phyloP scores from a whole-genome alignment of 1,139 yeast genomes.

The Pichia sp. region DNA sequence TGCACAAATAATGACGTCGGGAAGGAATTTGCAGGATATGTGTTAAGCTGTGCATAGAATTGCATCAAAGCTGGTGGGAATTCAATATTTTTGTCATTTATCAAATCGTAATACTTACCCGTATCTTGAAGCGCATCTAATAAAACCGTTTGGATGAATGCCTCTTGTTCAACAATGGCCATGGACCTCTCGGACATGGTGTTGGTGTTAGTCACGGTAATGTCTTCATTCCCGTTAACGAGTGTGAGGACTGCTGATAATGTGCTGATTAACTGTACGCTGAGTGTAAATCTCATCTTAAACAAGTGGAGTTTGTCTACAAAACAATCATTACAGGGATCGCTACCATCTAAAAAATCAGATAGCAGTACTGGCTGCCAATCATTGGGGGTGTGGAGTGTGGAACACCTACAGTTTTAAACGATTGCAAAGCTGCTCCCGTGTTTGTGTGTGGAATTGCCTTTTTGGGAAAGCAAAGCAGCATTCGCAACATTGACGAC shows the following conservation, averaged over 20 bases:
- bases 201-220: slow-evolving; percentile 17
- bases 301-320: neutral
- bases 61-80: slow-evolving; percentile 30
- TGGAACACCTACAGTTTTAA: too few species aligned
- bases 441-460: too few species aligned
- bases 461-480: slow-evolving; percentile 12
- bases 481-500: slow-evolving; percentile 4
- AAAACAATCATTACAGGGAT: neutral
- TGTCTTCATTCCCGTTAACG: neutral
- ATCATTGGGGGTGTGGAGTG: too few species aligned
- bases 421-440: too few species aligned
- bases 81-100: slow-evolving; percentile 25
- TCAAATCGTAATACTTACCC: slow-evolving; percentile 25
- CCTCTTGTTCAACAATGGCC: slow-evolving; percentile 28
- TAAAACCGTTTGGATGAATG: slow-evolving; percentile 27
- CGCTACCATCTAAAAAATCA: too few species aligned
- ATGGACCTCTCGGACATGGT: slow-evolving; percentile 16
- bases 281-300: neutral
- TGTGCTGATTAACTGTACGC: neutral
- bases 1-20: slow-evolving; percentile 27
- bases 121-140: slow-evolving; percentile 25
- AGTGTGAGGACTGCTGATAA: neutral
- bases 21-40: slow-evolving; percentile 14
- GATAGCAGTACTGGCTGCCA: neutral
- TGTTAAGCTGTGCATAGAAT: slow-evolving; percentile 24